Evolutionary conservation across 371 early-diverging fungal genomes (phyloP), one percentile per base, ranked within the genome.

Genomic region (Rhizomucor pusillus): DNA sequence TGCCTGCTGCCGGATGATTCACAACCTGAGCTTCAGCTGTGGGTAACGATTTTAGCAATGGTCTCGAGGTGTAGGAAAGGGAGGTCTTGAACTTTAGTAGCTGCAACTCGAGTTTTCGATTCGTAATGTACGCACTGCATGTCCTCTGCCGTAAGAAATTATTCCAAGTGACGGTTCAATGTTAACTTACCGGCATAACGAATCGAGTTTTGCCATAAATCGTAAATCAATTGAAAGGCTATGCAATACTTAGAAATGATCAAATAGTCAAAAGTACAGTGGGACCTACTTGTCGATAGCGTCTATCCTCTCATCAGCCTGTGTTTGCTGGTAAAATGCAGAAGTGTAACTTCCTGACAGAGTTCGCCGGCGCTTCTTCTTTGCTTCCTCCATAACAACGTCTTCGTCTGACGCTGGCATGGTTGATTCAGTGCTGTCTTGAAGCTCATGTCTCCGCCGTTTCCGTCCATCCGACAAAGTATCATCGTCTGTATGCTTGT

Each of bases 181-280:
- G 0, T 24, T 41, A 24, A 45, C 54, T 33, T 63, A 66, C 71
- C 71, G 59, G 46, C 71, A 77, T 1, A 74, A 57, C 5, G 78
- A 77, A 56, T 77, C 74, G 20, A 77, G 43, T 40, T 74, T 74
- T 12, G 78, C 78, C 52, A 77, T 61, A 18, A 69, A 74, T 1
- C 71, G 69, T 45, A 77, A 48, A 57, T 77, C 67, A 25, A 77
- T 67, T 0, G 71, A 67, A 0, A 77, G 54, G 43, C 71, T 71
- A 47, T 34, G 18, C n/a, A 3, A 9, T 13, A 4, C 4, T 41
- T 41, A 41, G 41, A 4, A 5, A 41, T 16, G 3, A 12, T 3
- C 41, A 4, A 11, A 16, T 41, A 16, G 5, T 19, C 41, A 41
- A 41, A 11, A 41, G 11, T 11, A 5, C 41, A 41, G 12, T n/a